A percentile compares a stretch with the other conserved stretches of the same genome.
Conservation (phyloP, 257 asterid genomes). For the Solanum ossicruentum region DNA sequence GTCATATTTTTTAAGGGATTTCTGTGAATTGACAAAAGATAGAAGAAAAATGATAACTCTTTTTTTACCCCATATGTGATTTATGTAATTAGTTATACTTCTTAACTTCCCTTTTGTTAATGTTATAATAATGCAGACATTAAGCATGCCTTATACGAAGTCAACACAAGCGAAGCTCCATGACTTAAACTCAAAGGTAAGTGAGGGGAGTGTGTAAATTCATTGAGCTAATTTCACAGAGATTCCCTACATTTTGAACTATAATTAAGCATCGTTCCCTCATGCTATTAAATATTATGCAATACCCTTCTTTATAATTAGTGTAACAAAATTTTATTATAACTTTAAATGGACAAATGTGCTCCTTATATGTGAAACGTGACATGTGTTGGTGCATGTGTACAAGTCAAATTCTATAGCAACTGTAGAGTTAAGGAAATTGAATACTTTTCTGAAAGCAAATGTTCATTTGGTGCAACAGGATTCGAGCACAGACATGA, state of each 20-base stretch:
- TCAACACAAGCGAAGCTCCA: slow-evolving; percentile 4
- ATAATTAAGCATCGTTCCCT: neutral
- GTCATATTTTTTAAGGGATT: no score
- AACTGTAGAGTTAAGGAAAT: neutral
- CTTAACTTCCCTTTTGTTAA: neutral
- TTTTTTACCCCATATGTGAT: no score
- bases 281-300: neutral
- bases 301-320: neutral
- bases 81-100: no score
- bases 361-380: neutral
- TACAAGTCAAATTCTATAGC: neutral
- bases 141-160: slow-evolving; percentile 7
- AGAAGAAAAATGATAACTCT: no score
- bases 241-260: neutral
- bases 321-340: neutral
- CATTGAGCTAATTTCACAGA: neutral
- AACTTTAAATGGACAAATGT: neutral
- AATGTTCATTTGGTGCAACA: neutral
- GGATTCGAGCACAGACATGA: slow-evolving; percentile 1
- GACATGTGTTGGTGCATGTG: neutral
- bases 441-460: neutral
- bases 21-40: no score
- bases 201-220: neutral
- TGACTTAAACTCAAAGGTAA: slow-evolving; percentile 1
- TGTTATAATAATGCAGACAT: slow-evolving; percentile 7